Conservation (phyloP, 768 basidiomycete genomes). For the Suillus brevipes region DNA sequence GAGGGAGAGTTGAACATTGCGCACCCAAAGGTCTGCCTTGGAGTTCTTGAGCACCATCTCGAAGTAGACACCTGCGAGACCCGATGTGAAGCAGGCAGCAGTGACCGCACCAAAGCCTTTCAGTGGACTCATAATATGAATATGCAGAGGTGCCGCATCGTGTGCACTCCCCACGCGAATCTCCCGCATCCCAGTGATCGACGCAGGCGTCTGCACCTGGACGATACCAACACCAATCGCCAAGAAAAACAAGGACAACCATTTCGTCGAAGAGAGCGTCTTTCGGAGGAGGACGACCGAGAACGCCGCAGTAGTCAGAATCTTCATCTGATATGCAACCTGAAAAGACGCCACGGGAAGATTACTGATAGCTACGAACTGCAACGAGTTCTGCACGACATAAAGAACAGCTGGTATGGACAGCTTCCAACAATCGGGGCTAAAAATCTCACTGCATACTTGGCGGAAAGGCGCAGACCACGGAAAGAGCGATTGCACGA, state of each 20-base stretch:
- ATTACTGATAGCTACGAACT: slow-evolving; percentile 95
- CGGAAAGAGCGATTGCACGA: slow-evolving; percentile 41
- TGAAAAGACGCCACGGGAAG: slow-evolving; percentile 97
- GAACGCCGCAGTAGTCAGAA: slow-evolving; percentile 93
- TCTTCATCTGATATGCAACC: slow-evolving; percentile 98
- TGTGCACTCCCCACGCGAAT: slow-evolving; percentile 66
- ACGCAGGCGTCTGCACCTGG: slow-evolving; percentile 76
- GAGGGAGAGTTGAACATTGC: slow-evolving; percentile 85
- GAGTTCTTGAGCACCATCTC: slow-evolving; percentile 90
- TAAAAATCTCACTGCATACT: slow-evolving; percentile 76
- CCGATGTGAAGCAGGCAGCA: slow-evolving; percentile 86
- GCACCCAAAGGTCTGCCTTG: slow-evolving; percentile 83
- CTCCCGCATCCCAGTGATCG: slow-evolving; percentile 31
- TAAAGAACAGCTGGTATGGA: slow-evolving; percentile 96
- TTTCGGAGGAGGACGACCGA: slow-evolving; percentile 82
- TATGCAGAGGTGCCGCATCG: slow-evolving; percentile 55
- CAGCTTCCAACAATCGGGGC: slow-evolving; percentile 94
- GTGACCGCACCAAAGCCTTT: slow-evolving; percentile 83
- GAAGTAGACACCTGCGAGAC: slow-evolving; percentile 90
- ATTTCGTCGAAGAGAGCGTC: slow-evolving; percentile 71
- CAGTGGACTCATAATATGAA: slow-evolving; percentile 78
- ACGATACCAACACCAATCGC: slow-evolving; percentile 93
- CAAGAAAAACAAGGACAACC: slow-evolving; percentile 85
- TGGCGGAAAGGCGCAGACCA: slow-evolving; percentile 52
- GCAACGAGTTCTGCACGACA: slow-evolving; percentile 94